These are phyloP conservation scores for Candida coleopterorum DNA, from an alignment of 805 yeast species.

Conservation along the genomic window DNA sequence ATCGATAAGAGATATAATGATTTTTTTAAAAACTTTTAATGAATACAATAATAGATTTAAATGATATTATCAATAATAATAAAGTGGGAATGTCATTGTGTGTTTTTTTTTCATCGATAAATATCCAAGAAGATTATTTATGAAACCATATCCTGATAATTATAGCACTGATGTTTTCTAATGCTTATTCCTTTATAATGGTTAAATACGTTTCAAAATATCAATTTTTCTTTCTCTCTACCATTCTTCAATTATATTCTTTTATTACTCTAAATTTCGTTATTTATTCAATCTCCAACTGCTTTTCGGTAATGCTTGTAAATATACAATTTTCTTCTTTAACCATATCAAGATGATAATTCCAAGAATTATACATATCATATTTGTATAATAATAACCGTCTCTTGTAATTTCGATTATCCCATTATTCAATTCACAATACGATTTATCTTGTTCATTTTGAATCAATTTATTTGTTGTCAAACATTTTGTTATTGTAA, in stretches of 20 bases:
- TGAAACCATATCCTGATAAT: too few relatives aligned
- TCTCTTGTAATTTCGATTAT: constrained; percentile 52
- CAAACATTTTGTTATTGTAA: constrained; percentile 63
- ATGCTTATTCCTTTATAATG: too few relatives aligned
- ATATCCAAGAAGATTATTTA: too few relatives aligned
- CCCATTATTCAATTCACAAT: constrained; percentile 56
- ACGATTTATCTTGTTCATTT: constrained; percentile 37
- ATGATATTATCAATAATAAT: too few relatives aligned
- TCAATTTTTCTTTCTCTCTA: background rate
- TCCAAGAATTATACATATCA: constrained; percentile 68
- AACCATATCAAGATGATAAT: constrained; percentile 64
- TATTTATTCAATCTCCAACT: constrained; percentile 57
- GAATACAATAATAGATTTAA: too few relatives aligned
- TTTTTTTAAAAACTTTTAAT: too few relatives aligned
- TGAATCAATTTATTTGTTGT: constrained; percentile 11
- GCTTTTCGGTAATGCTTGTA: constrained; percentile 68
- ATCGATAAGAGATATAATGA: too few relatives aligned
- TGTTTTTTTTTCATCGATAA: too few relatives aligned
- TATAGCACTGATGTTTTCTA: too few relatives aligned
- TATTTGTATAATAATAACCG: constrained; percentile 80
- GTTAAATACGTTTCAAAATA: background rate
- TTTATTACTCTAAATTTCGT: too few relatives aligned
- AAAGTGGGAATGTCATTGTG: too few relatives aligned
- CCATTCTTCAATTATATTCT: too few relatives aligned
- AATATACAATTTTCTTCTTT: constrained; percentile 50